Percentiles rank a stretch among this genome's conserved stretches.
Conservation (phyloP, 768 basidiomycete species). For the Russula foetens region DNA sequence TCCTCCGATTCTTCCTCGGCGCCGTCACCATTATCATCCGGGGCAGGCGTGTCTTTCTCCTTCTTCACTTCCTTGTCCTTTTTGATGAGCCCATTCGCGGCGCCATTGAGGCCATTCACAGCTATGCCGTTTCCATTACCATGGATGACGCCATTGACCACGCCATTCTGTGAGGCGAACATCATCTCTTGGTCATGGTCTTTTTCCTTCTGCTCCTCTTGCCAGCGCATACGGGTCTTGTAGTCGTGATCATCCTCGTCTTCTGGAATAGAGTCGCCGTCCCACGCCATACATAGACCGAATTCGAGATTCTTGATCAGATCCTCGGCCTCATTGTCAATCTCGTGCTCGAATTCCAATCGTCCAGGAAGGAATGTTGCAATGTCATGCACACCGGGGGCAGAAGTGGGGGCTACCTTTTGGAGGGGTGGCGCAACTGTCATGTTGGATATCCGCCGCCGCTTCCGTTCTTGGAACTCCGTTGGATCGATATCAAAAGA, state of each 20-base stretch:
- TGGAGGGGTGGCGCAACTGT: conserved; percentile 45
- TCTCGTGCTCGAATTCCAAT: conserved; percentile 96
- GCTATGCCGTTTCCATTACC: conserved; percentile 27
- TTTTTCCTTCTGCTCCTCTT: conserved; percentile 32
- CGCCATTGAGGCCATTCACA: conserved; percentile 31
- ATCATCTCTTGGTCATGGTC: conserved; percentile 24
- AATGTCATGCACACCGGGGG: conserved; percentile 88
- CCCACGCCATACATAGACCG: conserved; percentile 77
- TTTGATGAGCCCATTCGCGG: conserved; percentile 25
- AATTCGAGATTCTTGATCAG: conserved; percentile 95
- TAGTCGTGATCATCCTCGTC: conserved; percentile 75
- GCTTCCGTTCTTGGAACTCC: conserved; percentile 85
- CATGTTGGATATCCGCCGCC: conserved; percentile 79
- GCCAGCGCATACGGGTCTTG: conserved; percentile 37
- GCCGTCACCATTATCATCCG: conserved; percentile 35
- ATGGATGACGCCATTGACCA: conserved; percentile 27
- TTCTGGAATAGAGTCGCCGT: conserved; percentile 73
- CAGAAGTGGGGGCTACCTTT: conserved; percentile 77
- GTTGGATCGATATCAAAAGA: conserved; percentile 68
- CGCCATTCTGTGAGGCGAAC: conserved; percentile 1
- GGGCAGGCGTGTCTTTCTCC: conserved; percentile 15
- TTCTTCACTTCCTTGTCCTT: conserved; percentile 39
- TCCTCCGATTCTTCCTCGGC: conserved; percentile 58
- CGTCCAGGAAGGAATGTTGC: conserved; percentile 90
- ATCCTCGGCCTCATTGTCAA: conserved; percentile 96